These are phyloP conservation scores for Euclidium syriacum DNA, from an alignment of 345 rosid genomes.

Conservation along the genomic window DNA sequence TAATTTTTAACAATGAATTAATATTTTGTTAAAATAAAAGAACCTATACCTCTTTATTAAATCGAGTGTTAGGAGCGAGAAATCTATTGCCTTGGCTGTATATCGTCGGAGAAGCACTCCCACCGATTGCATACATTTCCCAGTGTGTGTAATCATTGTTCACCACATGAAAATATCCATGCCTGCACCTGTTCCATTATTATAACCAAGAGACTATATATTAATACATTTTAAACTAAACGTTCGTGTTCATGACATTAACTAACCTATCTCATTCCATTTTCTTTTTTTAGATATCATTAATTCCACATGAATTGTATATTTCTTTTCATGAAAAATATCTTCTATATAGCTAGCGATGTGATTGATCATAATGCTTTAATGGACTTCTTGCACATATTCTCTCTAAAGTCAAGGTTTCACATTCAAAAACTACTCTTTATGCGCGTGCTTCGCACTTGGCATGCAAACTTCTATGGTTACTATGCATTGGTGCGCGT, in stretches of 20 bases:
- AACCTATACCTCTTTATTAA: constrained; percentile 71
- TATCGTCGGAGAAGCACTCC: constrained; percentile 75
- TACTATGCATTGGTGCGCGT: not conserved
- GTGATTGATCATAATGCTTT: constrained; percentile 8
- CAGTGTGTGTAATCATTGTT: constrained; percentile 85
- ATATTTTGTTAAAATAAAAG: too few species aligned
- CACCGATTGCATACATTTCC: constrained; percentile 87
- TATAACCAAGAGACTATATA: not conserved
- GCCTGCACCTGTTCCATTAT: constrained; percentile 49
- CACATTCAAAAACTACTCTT: constrained; percentile 16
- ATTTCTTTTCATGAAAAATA: not conserved
- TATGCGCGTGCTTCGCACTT: constrained; percentile 6
- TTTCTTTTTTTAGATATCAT: too few species aligned
- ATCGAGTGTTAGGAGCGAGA: constrained; percentile 53
- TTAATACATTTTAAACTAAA: not conserved
- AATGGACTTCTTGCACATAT: constrained; percentile 16
- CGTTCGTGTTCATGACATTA: too few species aligned
- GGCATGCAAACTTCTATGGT: not conserved
- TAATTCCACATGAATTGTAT: too few species aligned
- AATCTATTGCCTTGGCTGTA: constrained; percentile 80
- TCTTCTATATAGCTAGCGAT: not conserved
- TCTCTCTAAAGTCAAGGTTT: constrained; percentile 2
- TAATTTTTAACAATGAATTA: too few species aligned
- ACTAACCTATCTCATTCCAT: not conserved
- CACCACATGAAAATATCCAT: constrained; percentile 82